Base-by-base conservation (phyloP, 257 asterid species). In the Capsicum baccatum region DNA sequence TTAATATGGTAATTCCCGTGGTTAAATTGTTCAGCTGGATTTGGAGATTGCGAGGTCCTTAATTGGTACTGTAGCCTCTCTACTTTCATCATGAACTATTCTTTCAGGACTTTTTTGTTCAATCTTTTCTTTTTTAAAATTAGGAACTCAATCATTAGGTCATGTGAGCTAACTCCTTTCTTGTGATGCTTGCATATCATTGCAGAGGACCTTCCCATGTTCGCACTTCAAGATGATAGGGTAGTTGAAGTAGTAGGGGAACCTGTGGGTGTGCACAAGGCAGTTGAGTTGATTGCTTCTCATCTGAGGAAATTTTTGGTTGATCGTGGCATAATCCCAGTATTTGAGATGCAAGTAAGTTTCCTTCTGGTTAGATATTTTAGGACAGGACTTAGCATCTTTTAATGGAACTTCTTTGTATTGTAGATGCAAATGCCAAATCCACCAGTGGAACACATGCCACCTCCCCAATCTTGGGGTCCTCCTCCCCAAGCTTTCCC, bases 221-320 rank as follows among this genome's bases (percentile, higher is more conserved):
- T 93, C 86, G 95, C 98, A 81, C 93, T 95, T 88, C 92, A 88
- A 88, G 99, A 95, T 79, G 99, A 95, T 87, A 93, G 98, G 88
- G 85, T 95, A 73, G 98, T 95, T 73, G 99, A 95, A 92, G 89
- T 95, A 80, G 92, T 89, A 37, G 99, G 99, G 79, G 99, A 95
- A 86, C 91, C 99, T 83, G 63, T 91, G 79, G 89, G 92, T 83
- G 87, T 91, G 35, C 97, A 93, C 85, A 95, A 91, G 91, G 99
- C 95, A 35, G 81, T 95, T 84, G 99, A 94, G 86, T 84, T 95
- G 82, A 92, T 95, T 84, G 97, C 97, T 81, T 87, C 92, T 42
- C 97, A 94, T 83, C 83, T 95, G 92, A 91, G 98, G 89, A 95
- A 93, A 85, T 95, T 94, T 89, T 87, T 95, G 82, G 97, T 95